A percentile compares a stretch with the other conserved stretches of the same genome.
Conservation (phyloP, 179 eudicot genomes). For the Silene vulgaris region DNA sequence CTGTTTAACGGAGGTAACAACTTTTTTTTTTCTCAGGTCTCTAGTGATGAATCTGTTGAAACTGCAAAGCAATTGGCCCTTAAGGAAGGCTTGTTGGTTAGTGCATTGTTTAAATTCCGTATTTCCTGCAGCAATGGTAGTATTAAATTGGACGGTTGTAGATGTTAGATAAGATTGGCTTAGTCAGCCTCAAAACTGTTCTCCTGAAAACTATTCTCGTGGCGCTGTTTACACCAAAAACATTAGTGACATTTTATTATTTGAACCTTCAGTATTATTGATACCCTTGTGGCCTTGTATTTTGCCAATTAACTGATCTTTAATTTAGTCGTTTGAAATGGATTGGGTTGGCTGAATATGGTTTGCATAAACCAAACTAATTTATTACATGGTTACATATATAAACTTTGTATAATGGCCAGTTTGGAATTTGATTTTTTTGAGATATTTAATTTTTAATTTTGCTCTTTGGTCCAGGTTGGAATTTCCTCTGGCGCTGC, state of each 20-base stretch:
- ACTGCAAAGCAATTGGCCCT: slow-evolving; percentile 90
- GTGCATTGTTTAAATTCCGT: slow-evolving; percentile 24
- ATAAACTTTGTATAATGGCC: no score
- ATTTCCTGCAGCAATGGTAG: neutral
- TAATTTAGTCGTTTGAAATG: neutral
- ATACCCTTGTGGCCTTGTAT: neutral
- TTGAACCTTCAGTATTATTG: neutral
- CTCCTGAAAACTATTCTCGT: neutral
- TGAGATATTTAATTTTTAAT: neutral
- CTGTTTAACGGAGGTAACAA: neutral
- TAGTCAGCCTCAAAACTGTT: neutral
- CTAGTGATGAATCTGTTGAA: slow-evolving; percentile 92
- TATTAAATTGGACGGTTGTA: no score
- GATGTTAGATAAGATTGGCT: no score
- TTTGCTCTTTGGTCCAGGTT: slow-evolving; percentile 41
- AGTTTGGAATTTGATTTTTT: no score
- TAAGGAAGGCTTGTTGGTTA: slow-evolving; percentile 94
- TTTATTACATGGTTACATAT: no score
- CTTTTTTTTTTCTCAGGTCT: slow-evolving; percentile 46
- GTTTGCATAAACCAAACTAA: neutral
- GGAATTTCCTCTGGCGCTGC: slow-evolving; percentile 99
- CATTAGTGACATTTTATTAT: neutral
- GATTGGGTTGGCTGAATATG: neutral
- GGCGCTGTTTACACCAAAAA: neutral
- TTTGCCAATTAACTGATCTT: neutral